Percentiles rank a stretch among this genome's conserved stretches.
phyloP scores from a whole-genome alignment of 805 yeast species.

The Kazachstania psychrophila region DNA sequence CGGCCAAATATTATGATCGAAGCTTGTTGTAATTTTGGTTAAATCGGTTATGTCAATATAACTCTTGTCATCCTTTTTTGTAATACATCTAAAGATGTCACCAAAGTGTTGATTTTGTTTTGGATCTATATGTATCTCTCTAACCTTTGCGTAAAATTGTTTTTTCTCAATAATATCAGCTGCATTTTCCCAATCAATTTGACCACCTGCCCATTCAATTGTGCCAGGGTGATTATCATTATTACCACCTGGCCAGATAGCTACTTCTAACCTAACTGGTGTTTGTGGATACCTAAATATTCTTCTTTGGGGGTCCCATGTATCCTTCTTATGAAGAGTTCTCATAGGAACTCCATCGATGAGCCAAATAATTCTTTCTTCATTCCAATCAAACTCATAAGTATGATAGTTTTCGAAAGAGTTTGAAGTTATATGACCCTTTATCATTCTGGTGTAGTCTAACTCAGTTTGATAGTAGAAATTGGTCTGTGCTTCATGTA shows the following conservation, averaged over 20 bases:
- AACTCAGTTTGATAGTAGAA: slow-evolving; percentile 68
- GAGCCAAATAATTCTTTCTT: slow-evolving; percentile 60
- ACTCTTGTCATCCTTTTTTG: slow-evolving; percentile 1
- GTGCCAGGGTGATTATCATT: slow-evolving; percentile 50
- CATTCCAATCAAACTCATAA: slow-evolving; percentile 74
- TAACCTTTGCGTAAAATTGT: slow-evolving; percentile 58
- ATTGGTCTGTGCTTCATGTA: slow-evolving; percentile 63
- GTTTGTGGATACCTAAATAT: slow-evolving; percentile 59
- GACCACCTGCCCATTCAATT: slow-evolving; percentile 83
- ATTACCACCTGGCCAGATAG: slow-evolving; percentile 73
- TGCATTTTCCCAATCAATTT: slow-evolving; percentile 66
- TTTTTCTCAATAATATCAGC: slow-evolving; percentile 64
- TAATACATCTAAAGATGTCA: slow-evolving; percentile 9
- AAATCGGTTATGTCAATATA: slow-evolving; percentile 1
- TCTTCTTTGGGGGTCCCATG: slow-evolving; percentile 51
- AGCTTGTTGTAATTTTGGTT: slow-evolving; percentile 6
- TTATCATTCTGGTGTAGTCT: slow-evolving; percentile 49
- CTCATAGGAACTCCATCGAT: slow-evolving; percentile 61
- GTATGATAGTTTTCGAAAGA: slow-evolving; percentile 63
- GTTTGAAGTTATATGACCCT: slow-evolving; percentile 28
- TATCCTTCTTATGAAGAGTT: slow-evolving; percentile 50
- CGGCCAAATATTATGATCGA: neutral
- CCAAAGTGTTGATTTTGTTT: slow-evolving; percentile 34
- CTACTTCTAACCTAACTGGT: slow-evolving; percentile 64
- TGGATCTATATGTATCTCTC: slow-evolving; percentile 50